Evolutionary conservation across 257 asterid species (phyloP), one percentile per base, ranked within the genome.

Genomic region (Jacaranda mimosifolia): DNA sequence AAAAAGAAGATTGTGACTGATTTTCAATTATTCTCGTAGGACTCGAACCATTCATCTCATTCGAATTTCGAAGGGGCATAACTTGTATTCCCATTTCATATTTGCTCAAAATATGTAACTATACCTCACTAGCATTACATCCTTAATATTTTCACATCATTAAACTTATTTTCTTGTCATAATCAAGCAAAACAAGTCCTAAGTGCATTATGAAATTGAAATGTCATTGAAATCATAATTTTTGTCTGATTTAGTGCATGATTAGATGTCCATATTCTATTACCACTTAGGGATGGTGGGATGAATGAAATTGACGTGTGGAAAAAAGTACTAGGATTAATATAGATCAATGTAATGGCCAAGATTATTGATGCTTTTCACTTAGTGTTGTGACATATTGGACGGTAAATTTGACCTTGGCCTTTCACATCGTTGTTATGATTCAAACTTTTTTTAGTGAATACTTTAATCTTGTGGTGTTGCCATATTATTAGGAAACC

Each of bases 221-320:
- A 53, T 43, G 12, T 38, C 39, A 26, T 43, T 55, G 45, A 26
- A 26, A 59, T 39, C 0, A 58, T 73, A 48, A 58, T 58, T 19
- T 19, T 57, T 10, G 42, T 36, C n/a, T 26, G 9, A 26, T 52
- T 9, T 38, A 39, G 66, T 71, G 65, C 18, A 32, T 49, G 42
- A 49, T 45, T 51, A 53, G 12, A 18, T 64, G 72, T 9, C 52
- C 43, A 51, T 63, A 48, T 36, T 9, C 3, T 63, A 4, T 62
- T 51, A 56, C 45, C 73, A 75, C 70, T 39, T 64, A 48, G 2
- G 64, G 53, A 26, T 21, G 52, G 75, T 67, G 74, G 38, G 62
- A 32, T 67, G 18, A 26, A 60, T 45, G 73, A 13, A 40, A 76
- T 45, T 55, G 40, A 3, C 17, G 9, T 10, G 21, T 42, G 18